Evolutionary conservation across 768 basidiomycete genomes (phyloP).

Genomic region (Cystofilobasidium macerans): DNA sequence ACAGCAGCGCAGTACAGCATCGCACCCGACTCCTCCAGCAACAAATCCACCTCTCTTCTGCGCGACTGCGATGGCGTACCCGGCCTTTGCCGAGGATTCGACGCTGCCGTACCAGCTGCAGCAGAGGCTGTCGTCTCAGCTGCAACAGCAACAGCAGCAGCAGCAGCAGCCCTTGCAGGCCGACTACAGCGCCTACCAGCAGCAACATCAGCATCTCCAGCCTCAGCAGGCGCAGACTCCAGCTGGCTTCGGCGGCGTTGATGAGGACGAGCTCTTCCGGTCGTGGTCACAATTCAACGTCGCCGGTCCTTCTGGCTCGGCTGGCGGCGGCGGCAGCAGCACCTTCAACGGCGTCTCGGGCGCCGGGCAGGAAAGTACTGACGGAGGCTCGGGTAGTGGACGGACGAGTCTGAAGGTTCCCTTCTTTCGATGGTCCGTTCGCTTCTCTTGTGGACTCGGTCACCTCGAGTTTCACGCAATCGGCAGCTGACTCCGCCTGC

Average conservation of each 20-base stretch:
- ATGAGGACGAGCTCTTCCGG: not conserved
- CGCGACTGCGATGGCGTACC: no score
- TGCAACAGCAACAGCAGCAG: constrained; percentile 1
- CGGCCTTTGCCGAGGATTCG: not conserved
- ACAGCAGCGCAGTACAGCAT: no score
- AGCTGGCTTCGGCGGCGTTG: not conserved
- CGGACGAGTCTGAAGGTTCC: constrained; percentile 18
- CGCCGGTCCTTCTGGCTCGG: not conserved
- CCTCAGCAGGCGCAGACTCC: not conserved
- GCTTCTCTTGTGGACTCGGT: no score
- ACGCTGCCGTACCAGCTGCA: not conserved
- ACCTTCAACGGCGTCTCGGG: not conserved
- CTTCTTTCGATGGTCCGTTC: constrained; percentile 18
- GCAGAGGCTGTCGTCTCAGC: not conserved
- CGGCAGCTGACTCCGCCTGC: not conserved
- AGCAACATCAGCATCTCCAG: not conserved
- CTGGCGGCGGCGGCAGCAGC: not conserved
- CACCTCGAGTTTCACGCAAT: not conserved
- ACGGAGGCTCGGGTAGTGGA: not conserved
- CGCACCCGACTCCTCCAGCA: no score
- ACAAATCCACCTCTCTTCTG: not conserved
- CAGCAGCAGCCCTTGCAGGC: not conserved
- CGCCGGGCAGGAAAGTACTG: not conserved
- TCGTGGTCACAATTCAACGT: not conserved
- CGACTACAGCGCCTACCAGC: not conserved